Base-by-base conservation (phyloP, 1,284 basidiomycete species). In the Omphalotus olearius region DNA sequence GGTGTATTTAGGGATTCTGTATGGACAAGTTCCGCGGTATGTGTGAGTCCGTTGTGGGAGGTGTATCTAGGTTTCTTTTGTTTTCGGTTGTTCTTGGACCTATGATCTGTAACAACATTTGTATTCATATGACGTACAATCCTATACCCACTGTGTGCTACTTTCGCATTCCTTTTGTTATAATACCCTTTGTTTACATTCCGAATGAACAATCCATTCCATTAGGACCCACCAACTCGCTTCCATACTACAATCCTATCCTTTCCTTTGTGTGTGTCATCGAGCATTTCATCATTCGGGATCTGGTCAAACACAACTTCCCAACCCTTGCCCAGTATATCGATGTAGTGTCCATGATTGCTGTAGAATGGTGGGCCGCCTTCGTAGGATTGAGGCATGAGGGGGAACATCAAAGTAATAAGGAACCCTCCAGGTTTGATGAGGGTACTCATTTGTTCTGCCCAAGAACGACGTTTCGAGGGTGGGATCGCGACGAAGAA, bases 401-500 rank as follows among this genome's bases (percentile, higher is more conserved):
- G 69, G 0, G 75, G 73, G 43, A 69, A 78, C 38, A 79, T 70
- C 16, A 88, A 70, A 0, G 82, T 80, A 58, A 91, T 79, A 25
- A 90, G 76, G 51, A 74, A 75, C 2, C 82, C 80, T 0, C 80
- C 78, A 2, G 78, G 71, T 54, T 79, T 82, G 50, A 86, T 64
- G 18, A 91, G 65, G 10, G 66, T 62, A 4, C 67, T 63, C 70
- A 90, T 83, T 56, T 82, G 73, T 13, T 60, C 56, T 1, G 77
- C 83, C 86, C 86, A 89, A 17, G 74, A 69, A 0, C 59, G 45
- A 9, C 85, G 75, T 16, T 69, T 69, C 1, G 66, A 58, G 0
- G 83, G 86, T 0, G 79, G 78, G 11, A 89, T 81, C 0, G 86
- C 85, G 35, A 84, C 83, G 56, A 88, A 86, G 66, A 88, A 88